Conservation (phyloP, 2,329 filamentous ascomycete species). For the Beauveria sp. region DNA sequence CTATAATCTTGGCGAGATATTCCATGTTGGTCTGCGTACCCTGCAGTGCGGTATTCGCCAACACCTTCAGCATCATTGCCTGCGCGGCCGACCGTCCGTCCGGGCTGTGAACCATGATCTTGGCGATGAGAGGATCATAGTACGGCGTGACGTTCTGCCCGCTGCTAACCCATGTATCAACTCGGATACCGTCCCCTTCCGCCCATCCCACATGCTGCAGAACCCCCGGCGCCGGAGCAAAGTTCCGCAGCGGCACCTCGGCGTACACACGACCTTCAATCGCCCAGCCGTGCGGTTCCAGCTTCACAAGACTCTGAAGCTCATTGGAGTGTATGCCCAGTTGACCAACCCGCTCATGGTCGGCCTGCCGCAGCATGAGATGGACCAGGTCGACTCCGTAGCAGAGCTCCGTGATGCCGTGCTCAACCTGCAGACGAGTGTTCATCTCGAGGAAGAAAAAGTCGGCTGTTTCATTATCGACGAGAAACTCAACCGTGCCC, state of each 20-base stretch:
- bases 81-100: conserved; percentile 29
- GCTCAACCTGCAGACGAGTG: conserved; percentile 36
- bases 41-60: conserved; percentile 37
- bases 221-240: conserved; percentile 50
- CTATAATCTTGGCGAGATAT: conserved; percentile 43
- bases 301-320: background rate
- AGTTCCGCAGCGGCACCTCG: conserved; percentile 49
- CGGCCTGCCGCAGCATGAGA: conserved; percentile 30
- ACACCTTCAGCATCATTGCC: conserved; percentile 32
- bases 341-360: conserved; percentile 13
- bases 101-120: conserved; percentile 47
- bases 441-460: conserved; percentile 40
- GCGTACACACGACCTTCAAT: conserved; percentile 35
- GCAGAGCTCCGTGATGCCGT: conserved; percentile 60
- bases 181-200: conserved; percentile 37
- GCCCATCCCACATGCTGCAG: conserved; percentile 51
- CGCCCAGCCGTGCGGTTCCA: conserved; percentile 22
- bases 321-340: background rate
- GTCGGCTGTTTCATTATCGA: conserved; percentile 21
- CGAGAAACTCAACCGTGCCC: conserved; percentile 34
- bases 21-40: conserved; percentile 48
- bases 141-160: conserved; percentile 49
- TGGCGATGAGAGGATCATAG: conserved; percentile 51
- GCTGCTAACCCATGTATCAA: conserved; percentile 57
- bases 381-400: conserved; percentile 67